Evolutionary conservation across 768 basidiomycete species (phyloP).

Genomic region (Lentinula sp.): DNA sequence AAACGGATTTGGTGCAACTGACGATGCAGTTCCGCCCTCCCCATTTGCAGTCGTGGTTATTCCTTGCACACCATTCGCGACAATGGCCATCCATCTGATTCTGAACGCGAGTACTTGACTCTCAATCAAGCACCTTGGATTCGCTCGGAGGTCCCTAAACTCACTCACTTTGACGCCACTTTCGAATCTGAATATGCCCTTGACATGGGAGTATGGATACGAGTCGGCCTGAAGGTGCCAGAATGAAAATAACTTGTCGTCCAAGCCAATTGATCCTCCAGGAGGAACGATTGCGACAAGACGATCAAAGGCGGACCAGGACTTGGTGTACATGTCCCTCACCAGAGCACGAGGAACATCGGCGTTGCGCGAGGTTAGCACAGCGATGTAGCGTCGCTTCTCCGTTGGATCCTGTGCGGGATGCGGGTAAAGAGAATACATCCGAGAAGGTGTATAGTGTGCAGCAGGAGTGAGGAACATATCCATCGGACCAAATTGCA

Average conservation of each 20-base stretch:
- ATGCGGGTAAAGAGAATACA: constrained; percentile 73
- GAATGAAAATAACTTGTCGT: constrained; percentile 88
- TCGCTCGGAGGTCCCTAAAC: constrained; percentile 83
- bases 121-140: constrained; percentile 82
- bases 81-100: constrained; percentile 73
- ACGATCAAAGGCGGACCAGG: constrained; percentile 88
- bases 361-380: constrained; percentile 50
- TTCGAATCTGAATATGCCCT: constrained; percentile 85
- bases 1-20: constrained; percentile 7
- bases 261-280: constrained; percentile 85
- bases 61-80: constrained; percentile 62
- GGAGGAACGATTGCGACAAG: constrained; percentile 88
- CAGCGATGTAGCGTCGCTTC: constrained; percentile 65
- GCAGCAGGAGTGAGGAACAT: constrained; percentile 68
- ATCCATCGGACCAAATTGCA: constrained; percentile 82
- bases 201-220: constrained; percentile 70
- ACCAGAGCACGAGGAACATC: constrained; percentile 81
- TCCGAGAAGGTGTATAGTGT: constrained; percentile 67
- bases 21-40: constrained; percentile 14
- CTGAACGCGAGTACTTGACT: constrained; percentile 78
- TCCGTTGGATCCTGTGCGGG: constrained; percentile 75
- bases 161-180: constrained; percentile 84
- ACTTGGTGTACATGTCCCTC: constrained; percentile 88
- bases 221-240: constrained; percentile 80
- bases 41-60: constrained; percentile 3